Conservation (phyloP, 352 stramenopile species). For the Phytophthora podocarpi region DNA sequence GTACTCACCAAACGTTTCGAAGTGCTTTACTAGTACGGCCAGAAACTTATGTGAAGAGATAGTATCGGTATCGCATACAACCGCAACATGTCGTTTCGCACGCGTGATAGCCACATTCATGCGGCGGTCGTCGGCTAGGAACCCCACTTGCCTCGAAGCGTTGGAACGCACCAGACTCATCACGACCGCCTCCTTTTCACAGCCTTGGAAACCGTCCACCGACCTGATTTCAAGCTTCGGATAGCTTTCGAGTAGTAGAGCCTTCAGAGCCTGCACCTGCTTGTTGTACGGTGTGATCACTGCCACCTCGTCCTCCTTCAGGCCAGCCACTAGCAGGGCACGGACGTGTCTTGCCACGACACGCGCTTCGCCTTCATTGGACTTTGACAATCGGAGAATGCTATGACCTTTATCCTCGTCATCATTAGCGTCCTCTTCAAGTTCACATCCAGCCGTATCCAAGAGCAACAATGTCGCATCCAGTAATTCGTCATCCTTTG, state of each 20-base stretch:
- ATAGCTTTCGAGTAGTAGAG: slow-evolving; percentile 72
- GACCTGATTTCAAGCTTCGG: slow-evolving; percentile 89
- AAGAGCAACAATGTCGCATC: slow-evolving; percentile 90
- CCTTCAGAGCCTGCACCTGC: slow-evolving; percentile 94
- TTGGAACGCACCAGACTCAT: slow-evolving; percentile 98
- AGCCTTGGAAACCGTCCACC: slow-evolving; percentile 97
- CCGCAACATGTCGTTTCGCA: slow-evolving; percentile 93
- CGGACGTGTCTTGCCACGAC: slow-evolving; percentile 88
- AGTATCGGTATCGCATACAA: slow-evolving; percentile 96
- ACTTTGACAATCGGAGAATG: slow-evolving; percentile 66
- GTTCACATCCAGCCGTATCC: slow-evolving; percentile 94
- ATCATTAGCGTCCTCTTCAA: slow-evolving; percentile 82
- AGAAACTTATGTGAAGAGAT: slow-evolving; percentile 93
- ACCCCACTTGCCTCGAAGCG: slow-evolving; percentile 89
- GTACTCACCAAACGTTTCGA: slow-evolving; percentile 94
- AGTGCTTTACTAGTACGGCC: slow-evolving; percentile 87
- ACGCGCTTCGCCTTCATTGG: slow-evolving; percentile 77
- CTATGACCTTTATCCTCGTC: slow-evolving; percentile 20
- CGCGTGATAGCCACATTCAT: slow-evolving; percentile 98
- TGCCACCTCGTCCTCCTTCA: slow-evolving; percentile 92
- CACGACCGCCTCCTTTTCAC: slow-evolving; percentile 98
- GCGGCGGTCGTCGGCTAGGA: slow-evolving; percentile 95
- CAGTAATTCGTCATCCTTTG: slow-evolving; percentile 62
- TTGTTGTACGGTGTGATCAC: slow-evolving; percentile 99
- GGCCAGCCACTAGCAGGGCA: slow-evolving; percentile 79